A percentile compares a stretch with the other conserved stretches of the same genome.
These are phyloP conservation scores for Cantharellus cinnabarinus DNA, from an alignment of 768 basidiomycete species.

Conservation along the genomic window DNA sequence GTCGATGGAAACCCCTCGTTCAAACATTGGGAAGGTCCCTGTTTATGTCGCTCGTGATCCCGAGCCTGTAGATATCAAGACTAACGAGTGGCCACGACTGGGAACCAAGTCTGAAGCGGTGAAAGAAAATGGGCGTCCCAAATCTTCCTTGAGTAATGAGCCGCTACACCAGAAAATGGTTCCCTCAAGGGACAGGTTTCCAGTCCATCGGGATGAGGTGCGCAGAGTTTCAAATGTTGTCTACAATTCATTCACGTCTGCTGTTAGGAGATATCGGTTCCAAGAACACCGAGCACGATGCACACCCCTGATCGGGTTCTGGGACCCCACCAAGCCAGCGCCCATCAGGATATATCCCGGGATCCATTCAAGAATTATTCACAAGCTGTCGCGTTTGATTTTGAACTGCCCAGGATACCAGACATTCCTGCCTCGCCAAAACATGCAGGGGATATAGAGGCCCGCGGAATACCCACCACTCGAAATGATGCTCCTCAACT, in stretches of 20 bases:
- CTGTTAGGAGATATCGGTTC: background rate
- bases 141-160: conserved; percentile 22
- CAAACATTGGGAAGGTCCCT: conserved; percentile 16
- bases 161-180: conserved; percentile 14
- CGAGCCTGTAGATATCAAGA: conserved; percentile 1
- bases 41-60: conserved; percentile 15
- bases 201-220: conserved; percentile 24
- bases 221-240: conserved; percentile 4
- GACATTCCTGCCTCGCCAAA: background rate
- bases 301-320: background rate
- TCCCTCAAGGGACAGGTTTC: conserved; percentile 19
- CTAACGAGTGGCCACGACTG: conserved; percentile 22
- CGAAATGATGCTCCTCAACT: background rate
- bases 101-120: conserved; percentile 21
- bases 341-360: background rate
- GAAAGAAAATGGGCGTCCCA: conserved; percentile 23
- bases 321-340: background rate
- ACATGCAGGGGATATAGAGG: background rate
- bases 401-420: background rate
- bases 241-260: background rate
- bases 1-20: conserved; percentile 3
- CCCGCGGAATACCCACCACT: background rate
- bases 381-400: background rate
- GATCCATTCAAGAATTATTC: background rate
- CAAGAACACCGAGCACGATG: background rate